These are phyloP conservation scores for Leccinum broughii DNA, from an alignment of 768 basidiomycete species.

Conservation along the genomic window DNA sequence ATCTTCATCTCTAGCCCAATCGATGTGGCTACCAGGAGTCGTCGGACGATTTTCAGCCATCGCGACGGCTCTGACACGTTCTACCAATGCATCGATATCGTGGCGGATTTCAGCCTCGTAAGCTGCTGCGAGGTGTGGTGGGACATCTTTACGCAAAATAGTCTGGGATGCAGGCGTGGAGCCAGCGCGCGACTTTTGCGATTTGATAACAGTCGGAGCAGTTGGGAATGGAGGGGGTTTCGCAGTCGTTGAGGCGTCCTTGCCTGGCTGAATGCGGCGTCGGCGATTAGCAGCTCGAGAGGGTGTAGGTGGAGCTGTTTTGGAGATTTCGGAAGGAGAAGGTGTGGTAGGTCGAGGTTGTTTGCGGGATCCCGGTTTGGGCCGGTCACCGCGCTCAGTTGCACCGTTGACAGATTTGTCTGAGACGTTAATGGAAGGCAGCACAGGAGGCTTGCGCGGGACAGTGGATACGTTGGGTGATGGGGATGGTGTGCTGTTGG, in stretches of 20 bases:
- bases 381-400: conserved; percentile 21
- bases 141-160: conserved; percentile 51
- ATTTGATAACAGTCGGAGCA: conserved; percentile 29
- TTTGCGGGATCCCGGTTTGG: conserved; percentile 26
- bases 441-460: conserved; percentile 18
- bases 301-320: conserved; percentile 33
- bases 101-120: conserved; percentile 51
- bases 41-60: conserved; percentile 67
- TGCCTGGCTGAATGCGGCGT: conserved; percentile 46
- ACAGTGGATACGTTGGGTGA: conserved; percentile 14
- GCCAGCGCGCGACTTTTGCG: conserved; percentile 36
- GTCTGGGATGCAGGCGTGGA: conserved; percentile 26
- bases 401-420: conserved; percentile 25
- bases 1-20: conserved; percentile 90
- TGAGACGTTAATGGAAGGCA: conserved; percentile 16
- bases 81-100: conserved; percentile 75
- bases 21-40: conserved; percentile 78
- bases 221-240: conserved; percentile 19
- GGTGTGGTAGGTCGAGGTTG: conserved; percentile 22
- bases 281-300: conserved; percentile 49
- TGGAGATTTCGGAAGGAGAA: conserved; percentile 23
- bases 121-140: conserved; percentile 51
- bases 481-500: conserved; percentile 21
- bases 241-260: conserved; percentile 17
- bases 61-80: conserved; percentile 71